Evolutionary conservation across 2,329 filamentous ascomycete genomes (phyloP), one percentile per base, ranked within the genome.

Genomic region (Gaeumannomyces sp.): DNA sequence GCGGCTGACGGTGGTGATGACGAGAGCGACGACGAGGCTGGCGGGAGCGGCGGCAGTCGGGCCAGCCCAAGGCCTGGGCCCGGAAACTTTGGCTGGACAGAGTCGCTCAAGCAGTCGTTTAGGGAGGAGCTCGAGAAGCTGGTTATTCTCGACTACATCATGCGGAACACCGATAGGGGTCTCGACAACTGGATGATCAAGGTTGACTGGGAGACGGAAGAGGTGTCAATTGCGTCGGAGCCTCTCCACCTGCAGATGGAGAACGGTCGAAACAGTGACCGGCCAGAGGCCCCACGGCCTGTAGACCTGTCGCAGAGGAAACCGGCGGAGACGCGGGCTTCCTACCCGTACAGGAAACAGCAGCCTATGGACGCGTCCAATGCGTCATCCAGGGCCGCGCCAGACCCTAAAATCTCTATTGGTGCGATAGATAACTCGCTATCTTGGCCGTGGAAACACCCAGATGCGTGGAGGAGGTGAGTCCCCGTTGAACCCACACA

Each of bases 101-200:
- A 96, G 63, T 79, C 83, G 7, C 77, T 99, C 60, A 96, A 98
- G 73, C 92, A 96, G 75, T 90, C 92, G 0, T 97, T 99, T 74
- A 83, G 95, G 53, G 95, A 99, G 76, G 91, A 98, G 77, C 83
- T 99, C 61, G 95, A 99, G 78, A 98, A 97, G 76, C 82, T 99
- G 10, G 96, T 99, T 28, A 96, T 99, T 72, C 77, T 99, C 69
- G 95, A 99, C 77, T 99, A 99, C 75, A 96, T 99, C 68, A 99
- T 99, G 95, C 87, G 95, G 65, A 99, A 99, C 73, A 99, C 95
- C 1, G 95, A 99, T 75, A 86, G 95, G 77, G 95, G 95, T 1
- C 81, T 97, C 65, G 95, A 99, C 75, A 99, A 99, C 72, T 99
- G 95, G 95, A 99, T 99, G 95, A 93, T 99, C 73, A 95, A 92